A percentile compares a stretch with the other conserved stretches of the same genome.
phyloP scores from a whole-genome alignment of 441 rosid genomes.

The Brassica balearica region DNA sequence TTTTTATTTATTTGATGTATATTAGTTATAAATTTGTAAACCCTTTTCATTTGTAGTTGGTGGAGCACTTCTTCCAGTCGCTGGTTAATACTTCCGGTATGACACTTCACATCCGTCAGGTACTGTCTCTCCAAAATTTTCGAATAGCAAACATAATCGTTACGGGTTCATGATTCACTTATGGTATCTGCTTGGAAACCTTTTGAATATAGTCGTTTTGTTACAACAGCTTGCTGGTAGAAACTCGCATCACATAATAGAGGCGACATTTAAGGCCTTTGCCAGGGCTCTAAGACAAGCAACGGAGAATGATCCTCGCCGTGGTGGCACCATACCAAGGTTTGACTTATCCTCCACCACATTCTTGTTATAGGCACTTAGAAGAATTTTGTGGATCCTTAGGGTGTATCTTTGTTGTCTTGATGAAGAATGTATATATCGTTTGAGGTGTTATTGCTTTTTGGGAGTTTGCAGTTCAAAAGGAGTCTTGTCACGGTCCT shows the following conservation, averaged over 20 bases:
- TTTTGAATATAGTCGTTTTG: conserved; percentile 11
- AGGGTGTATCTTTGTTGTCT: too few species aligned
- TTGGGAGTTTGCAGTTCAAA: conserved; percentile 68
- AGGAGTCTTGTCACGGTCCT: conserved; percentile 80
- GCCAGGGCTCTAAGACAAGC: conserved; percentile 97
- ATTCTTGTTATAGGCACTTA: background rate
- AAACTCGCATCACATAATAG: conserved; percentile 94
- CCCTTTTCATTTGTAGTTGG: conserved; percentile 58
- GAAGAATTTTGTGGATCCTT: conserved; percentile 5
- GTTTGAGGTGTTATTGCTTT: conserved; percentile 17
- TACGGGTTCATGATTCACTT: background rate
- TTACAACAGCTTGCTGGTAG: conserved; percentile 76
- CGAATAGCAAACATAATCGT: background rate
- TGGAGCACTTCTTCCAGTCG: conserved; percentile 93
- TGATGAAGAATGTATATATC: conserved; percentile 5
- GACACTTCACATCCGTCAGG: conserved; percentile 94
- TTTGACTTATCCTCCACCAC: conserved; percentile 36
- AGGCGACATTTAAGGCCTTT: conserved; percentile 97
- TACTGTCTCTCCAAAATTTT: conserved; percentile 25
- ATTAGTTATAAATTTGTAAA: background rate
- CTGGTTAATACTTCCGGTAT: conserved; percentile 91
- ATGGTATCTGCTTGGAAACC: background rate
- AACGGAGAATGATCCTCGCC: conserved; percentile 80
- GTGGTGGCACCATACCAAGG: conserved; percentile 90
- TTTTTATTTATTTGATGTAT: background rate